Evolutionary conservation across 805 yeast species (phyloP).

Genomic region (Barnettozyma siamensis): DNA sequence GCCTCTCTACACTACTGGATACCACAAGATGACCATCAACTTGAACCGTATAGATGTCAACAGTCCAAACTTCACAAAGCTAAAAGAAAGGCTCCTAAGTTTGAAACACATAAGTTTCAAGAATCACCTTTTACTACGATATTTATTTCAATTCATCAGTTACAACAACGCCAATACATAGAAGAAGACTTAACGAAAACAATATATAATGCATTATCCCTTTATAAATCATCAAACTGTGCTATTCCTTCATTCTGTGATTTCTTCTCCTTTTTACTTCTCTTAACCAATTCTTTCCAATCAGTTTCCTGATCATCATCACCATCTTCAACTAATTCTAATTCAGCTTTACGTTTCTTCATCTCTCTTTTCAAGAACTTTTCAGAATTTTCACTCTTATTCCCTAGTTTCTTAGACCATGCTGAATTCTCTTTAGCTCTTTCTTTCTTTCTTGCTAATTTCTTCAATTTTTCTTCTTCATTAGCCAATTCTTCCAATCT

Average conservation of each 20-base stretch:
- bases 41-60: background rate
- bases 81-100: background rate
- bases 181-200: too few species aligned
- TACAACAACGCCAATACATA: background rate
- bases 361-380: conserved; percentile 46
- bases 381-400: conserved; percentile 53
- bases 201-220: background rate
- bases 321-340: conserved; percentile 47
- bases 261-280: conserved; percentile 54
- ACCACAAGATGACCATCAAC: background rate
- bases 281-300: conserved; percentile 81
- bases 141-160: conserved; percentile 1
- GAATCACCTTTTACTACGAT: background rate
- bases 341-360: conserved; percentile 43
- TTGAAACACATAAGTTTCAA: background rate
- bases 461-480: conserved; percentile 29
- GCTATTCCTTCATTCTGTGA: conserved; percentile 40
- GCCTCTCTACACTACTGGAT: background rate
- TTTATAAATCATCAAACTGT: conserved; percentile 52
- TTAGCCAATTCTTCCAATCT: conserved; percentile 56
- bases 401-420: conserved; percentile 38
- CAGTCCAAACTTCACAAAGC: background rate
- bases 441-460: conserved; percentile 26
- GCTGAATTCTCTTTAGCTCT: conserved; percentile 14
- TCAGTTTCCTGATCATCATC: conserved; percentile 49